phyloP scores from a whole-genome alignment of 192 early-diverging fungal genomes.

The Umbelopsis sp. region DNA sequence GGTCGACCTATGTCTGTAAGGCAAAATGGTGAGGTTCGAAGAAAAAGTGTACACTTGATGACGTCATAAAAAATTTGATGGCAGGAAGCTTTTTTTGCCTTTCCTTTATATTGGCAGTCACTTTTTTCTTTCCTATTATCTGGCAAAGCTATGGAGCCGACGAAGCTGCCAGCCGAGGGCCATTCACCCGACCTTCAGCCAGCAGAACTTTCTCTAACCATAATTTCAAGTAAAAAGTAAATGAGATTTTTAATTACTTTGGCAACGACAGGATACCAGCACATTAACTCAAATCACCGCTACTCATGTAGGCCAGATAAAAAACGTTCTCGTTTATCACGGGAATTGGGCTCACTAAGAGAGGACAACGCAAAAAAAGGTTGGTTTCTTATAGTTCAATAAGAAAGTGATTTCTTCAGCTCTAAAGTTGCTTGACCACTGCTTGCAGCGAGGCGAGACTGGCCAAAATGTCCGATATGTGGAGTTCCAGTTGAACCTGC shows the following conservation, averaged over 20 bases:
- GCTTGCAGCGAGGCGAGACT: conserved; percentile 23
- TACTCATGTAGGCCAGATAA: neutral
- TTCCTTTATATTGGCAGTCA: neutral
- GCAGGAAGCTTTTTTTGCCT: neutral
- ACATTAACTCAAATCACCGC: neutral
- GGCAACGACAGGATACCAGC: neutral
- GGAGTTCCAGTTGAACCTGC: conserved; percentile 39
- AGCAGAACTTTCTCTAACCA: neutral
- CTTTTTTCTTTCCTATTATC: neutral
- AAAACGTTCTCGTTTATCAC: conserved; percentile 5
- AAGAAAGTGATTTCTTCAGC: neutral
- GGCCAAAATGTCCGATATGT: conserved; percentile 53
- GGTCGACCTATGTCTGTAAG: too few species aligned
- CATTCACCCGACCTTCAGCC: neutral
- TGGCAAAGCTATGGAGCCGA: conserved; percentile 8
- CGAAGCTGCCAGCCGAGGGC: neutral
- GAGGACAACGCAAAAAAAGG: conserved; percentile 16
- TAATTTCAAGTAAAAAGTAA: neutral
- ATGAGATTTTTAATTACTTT: neutral
- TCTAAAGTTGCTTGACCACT: neutral
- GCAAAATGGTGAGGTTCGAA: too few species aligned
- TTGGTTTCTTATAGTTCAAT: neutral
- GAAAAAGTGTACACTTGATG: too few species aligned
- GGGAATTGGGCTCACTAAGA: conserved; percentile 1
- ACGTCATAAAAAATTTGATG: neutral